Percentiles rank a stretch among this genome's conserved stretches.
Evolutionary conservation across 371 early-diverging fungal species (phyloP).

Genomic region (Cladochytrium tenue): DNA sequence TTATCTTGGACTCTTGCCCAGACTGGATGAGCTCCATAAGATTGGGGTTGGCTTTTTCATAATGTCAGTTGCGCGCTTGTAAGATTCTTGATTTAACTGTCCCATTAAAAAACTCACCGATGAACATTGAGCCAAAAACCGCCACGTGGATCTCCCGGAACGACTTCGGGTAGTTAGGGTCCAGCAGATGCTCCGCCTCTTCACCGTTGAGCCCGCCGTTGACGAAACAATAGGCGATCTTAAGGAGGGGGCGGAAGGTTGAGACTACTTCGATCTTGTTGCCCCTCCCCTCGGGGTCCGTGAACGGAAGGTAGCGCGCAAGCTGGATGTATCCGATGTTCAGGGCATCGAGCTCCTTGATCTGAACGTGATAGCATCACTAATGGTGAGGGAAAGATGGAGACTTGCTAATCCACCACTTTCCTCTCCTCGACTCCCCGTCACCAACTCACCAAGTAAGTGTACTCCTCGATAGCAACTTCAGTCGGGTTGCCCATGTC

Average conservation of each 20-base stretch:
- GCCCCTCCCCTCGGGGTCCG: not conserved
- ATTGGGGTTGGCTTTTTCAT: too few species aligned
- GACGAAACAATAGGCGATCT: not conserved
- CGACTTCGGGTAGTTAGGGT: not conserved
- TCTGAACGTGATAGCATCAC: not conserved
- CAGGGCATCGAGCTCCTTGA: not conserved
- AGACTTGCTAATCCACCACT: too few species aligned
- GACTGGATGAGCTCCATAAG: too few species aligned
- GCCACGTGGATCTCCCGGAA: too few species aligned
- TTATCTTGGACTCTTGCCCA: not conserved
- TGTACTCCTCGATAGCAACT: conserved; percentile 6
- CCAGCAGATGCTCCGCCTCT: too few species aligned
- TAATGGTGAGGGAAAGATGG: not conserved
- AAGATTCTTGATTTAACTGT: too few species aligned
- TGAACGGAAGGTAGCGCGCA: not conserved
- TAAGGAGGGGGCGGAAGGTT: not conserved
- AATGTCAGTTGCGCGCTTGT: too few species aligned
- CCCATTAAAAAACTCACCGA: too few species aligned
- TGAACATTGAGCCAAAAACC: too few species aligned
- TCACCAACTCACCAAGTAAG: conserved; percentile 8
- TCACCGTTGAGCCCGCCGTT: too few species aligned
- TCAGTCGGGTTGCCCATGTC: conserved; percentile 6
- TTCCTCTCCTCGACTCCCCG: too few species aligned
- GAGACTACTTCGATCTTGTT: not conserved
- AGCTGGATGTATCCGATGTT: not conserved